A percentile compares a stretch with the other conserved stretches of the same genome.
Evolutionary conservation across 148 eudicot genomes (phyloP).

Genomic region (Nepenthes gracilis): DNA sequence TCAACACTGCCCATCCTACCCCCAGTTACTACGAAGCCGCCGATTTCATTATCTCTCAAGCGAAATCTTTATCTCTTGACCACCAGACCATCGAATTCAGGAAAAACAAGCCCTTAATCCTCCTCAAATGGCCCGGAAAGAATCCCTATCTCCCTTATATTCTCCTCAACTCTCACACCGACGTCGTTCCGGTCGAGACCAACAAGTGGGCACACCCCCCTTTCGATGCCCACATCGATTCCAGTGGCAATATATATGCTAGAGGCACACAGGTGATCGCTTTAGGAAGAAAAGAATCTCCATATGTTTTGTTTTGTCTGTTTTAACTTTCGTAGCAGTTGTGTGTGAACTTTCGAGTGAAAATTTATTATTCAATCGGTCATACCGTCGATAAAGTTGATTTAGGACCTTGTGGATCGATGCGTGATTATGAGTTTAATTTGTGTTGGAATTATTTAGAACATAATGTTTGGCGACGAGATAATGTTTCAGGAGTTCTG

Average conservation of each 20-base stretch:
- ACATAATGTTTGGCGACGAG: no score
- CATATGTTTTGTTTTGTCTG: no score
- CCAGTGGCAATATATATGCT: conserved; percentile 53
- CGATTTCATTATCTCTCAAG: conserved; percentile 53
- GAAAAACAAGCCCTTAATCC: conserved; percentile 51
- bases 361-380: no score
- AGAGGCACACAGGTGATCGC: conserved; percentile 63
- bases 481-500: no score
- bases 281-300: no score
- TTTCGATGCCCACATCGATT: conserved; percentile 52
- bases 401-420: no score
- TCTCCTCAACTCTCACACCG: conserved; percentile 85
- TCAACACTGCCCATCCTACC: conserved; percentile 87
- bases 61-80: conserved; percentile 54
- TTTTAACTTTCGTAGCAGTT: no score
- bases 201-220: conserved; percentile 70
- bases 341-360: no score
- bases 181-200: conserved; percentile 86
- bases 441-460: no score
- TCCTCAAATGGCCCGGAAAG: conserved; percentile 75
- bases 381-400: no score
- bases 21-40: conserved; percentile 58
- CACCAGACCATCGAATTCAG: conserved; percentile 57
- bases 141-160: conserved; percentile 49
- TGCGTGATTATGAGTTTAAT: no score